Evolutionary conservation across 768 basidiomycete species (phyloP), one percentile per base, ranked within the genome.

Genomic region (Tulasnella sp.): DNA sequence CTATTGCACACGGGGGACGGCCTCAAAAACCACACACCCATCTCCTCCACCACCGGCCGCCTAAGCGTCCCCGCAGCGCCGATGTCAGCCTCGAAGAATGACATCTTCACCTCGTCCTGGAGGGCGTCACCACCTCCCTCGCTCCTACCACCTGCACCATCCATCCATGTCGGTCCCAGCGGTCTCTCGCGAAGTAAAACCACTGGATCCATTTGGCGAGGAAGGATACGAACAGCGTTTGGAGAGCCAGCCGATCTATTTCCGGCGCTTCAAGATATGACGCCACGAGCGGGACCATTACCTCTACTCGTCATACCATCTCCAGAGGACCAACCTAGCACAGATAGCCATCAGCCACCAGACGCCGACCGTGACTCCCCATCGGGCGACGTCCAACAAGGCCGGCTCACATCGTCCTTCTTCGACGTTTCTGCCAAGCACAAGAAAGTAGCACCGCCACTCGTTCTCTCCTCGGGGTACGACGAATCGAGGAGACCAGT

Each of bases 61-160:
- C 71, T 35, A 9, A 15, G 20, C 35, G 15, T 42, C 15, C 20
- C 44, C 71, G 37, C 61, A 67, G 61, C 35, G 35, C 71, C 71
- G 23, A 35, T 76, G 55, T 40, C 67, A 23, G 39, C 39, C 61
- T 77, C 77, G 4, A 78, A 74, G 51, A 78, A 78, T 48, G 77
- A 78, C 73, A 78, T 78, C 26, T 78, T 78, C 73, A 74, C 77
- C 72, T 55, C 46, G 42, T 74, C 77, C 11, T 78, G 77, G 77
- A 74, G 77, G 16, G 46, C 77, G 16, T 23, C 71, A 61, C 77
- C 71, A 16, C 71, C 77, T 42, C 48, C 71, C 48, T 32, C 73
- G 3, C 35, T 78, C 44, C 42, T 26, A 11, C 51, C 61, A 16
- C 16, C 37, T 23, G 35, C 77, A 70, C 26, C 74, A 3, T 7